These are phyloP conservation scores for Scenedesmus sp. DNA, from an alignment of 163 green algal genomes.

Conservation along the genomic window DNA sequence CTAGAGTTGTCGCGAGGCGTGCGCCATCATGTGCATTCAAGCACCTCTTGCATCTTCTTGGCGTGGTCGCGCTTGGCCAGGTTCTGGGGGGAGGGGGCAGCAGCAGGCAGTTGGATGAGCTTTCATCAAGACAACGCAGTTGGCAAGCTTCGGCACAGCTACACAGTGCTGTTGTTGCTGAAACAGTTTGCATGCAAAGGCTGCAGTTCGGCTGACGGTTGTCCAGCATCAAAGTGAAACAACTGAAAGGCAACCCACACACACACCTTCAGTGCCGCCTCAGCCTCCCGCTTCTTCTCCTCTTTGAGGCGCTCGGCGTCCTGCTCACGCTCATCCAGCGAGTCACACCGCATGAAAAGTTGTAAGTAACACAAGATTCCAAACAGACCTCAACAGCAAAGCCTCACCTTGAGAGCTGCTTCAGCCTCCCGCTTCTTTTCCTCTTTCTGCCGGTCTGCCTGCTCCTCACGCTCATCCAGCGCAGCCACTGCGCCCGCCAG, in stretches of 20 bases:
- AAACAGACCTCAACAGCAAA: too few species aligned
- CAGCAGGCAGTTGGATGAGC: not conserved
- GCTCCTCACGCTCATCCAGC: conserved; percentile 45
- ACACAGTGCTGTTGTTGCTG: too few species aligned
- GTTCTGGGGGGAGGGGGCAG: conserved; percentile 17
- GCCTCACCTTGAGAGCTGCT: too few species aligned
- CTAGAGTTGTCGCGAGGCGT: too few species aligned
- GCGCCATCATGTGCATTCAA: not conserved
- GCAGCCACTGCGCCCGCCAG: conserved; percentile 36
- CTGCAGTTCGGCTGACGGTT: too few species aligned
- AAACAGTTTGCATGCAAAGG: too few species aligned
- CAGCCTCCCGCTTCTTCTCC: conserved; percentile 50
- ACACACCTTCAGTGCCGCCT: conserved; percentile 57
- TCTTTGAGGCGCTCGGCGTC: conserved; percentile 58
- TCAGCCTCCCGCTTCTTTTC: conserved; percentile 46
- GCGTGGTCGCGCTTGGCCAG: conserved; percentile 58
- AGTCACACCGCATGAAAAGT: not conserved
- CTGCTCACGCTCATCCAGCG: conserved; percentile 38
- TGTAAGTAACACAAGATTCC: not conserved
- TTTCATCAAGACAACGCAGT: not conserved
- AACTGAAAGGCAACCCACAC: not conserved
- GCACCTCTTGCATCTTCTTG: not conserved
- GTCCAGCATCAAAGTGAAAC: not conserved
- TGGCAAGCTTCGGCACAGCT: too few species aligned
- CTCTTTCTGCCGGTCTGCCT: conserved; percentile 56